phyloP scores from a whole-genome alignment of 176 grass and related monocot genomes.

The Paspalum vaginatum region DNA sequence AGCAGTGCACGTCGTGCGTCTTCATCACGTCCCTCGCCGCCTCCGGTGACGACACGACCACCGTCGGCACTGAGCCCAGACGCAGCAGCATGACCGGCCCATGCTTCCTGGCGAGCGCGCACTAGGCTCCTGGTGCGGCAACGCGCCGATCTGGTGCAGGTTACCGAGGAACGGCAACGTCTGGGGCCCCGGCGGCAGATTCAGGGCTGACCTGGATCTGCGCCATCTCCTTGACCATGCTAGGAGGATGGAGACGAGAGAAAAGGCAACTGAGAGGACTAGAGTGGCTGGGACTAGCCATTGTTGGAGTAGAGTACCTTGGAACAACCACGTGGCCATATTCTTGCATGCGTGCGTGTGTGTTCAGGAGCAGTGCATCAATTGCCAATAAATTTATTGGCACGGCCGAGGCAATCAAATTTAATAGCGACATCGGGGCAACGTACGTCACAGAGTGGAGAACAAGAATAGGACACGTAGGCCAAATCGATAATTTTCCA shows the following conservation, averaged over 20 bases:
- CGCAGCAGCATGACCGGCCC: conserved; percentile 56
- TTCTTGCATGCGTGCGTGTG: not conserved
- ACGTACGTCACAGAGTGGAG: too few relatives aligned
- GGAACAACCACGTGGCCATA: not conserved
- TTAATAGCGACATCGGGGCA: not conserved
- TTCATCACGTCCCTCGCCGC: conserved; percentile 46
- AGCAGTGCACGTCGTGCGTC: conserved; percentile 56
- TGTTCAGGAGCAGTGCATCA: not conserved
- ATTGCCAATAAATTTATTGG: not conserved
- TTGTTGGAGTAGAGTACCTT: not conserved
- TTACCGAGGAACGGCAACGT: conserved; percentile 47
- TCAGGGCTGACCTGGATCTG: not conserved
- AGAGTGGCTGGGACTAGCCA: not conserved
- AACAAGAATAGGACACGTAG: too few relatives aligned
- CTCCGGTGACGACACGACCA: conserved; percentile 55
- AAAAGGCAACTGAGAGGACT: not conserved
- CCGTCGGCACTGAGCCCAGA: conserved; percentile 44
- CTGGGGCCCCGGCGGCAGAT: conserved; percentile 47
- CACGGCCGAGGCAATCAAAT: not conserved
- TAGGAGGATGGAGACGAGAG: not conserved
- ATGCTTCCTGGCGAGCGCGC: conserved; percentile 31
- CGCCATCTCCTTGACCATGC: not conserved
- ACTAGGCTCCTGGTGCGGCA: conserved; percentile 50
- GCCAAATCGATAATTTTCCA: too few relatives aligned
- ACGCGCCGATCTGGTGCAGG: conserved; percentile 49